Evolutionary conservation across 805 yeast species (phyloP), one percentile per base, ranked within the genome.

Genomic region (Zygosaccharomyces bailii): DNA sequence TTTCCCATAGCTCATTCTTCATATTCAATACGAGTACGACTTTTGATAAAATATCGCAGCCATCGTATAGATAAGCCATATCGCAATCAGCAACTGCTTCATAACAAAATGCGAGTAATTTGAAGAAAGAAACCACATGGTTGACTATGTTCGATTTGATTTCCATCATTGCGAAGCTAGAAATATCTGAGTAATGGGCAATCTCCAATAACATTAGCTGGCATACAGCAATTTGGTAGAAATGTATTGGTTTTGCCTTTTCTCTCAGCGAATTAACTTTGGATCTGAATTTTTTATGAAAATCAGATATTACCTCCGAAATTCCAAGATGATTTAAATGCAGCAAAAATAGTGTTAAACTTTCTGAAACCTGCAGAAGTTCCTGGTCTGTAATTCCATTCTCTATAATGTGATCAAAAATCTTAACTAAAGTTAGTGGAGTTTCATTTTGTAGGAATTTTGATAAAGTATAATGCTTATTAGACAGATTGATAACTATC

Each of bases 201-300:
- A 60, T 42, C 37, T 61, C 64, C 14, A 53, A 41, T 24, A 61
- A 46, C 50, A 63, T 45, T 5, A 63, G 29, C 38, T 59, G 66
- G 32, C 67, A 63, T 1, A 51, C 42, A 0, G 65, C 54, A 21
- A 64, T 49, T 30, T 59, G 57, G 34, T 48, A 60, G 45, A 64
- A 63, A 42, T 63, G 67, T 14, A 64, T 57, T 2, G 66, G 57
- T 46, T 64, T 64, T 3, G 63, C 60, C 35, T 51, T 54, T 4
- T 48, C 48, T 23, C 54, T 44, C 13, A 55, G 27, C 8, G 37
- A 11, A 30, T 46, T 50, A 2, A 60, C 61, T 39, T 58, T 62
- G 1, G 54, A 47, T 13, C 65, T 49, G 34, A 63, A 64, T 4
- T 38, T 44, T 25, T 39, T 49, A 30, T 64, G 66, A 35, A 62